Evolutionary conservation across 306 rosid genomes (phyloP).

Genomic region (Vicia faba): DNA sequence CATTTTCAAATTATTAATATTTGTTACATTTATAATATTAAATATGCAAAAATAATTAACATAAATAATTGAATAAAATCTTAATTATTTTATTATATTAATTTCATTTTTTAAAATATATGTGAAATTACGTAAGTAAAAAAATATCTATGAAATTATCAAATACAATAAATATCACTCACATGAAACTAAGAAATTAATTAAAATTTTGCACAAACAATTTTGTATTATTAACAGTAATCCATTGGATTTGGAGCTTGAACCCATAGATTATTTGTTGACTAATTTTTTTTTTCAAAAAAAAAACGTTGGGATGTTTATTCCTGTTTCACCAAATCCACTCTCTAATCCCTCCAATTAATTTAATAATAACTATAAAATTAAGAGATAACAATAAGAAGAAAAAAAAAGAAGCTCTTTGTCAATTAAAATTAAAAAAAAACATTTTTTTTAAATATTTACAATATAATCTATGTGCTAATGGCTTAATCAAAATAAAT

Average conservation of each 20-base stretch:
- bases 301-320: constrained; percentile 3
- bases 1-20: no score
- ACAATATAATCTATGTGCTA: not conserved
- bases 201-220: not conserved
- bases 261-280: constrained; percentile 32
- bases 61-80: no score
- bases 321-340: constrained; percentile 32
- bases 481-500: constrained; percentile 28
- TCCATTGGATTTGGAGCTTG: constrained; percentile 35
- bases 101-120: no score
- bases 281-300: not conserved
- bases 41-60: no score
- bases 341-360: constrained; percentile 5
- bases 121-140: no score
- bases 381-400: not conserved
- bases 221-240: not conserved
- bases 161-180: no score
- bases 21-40: no score
- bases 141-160: no score
- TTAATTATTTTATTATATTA: no score
- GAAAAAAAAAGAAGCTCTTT: not conserved
- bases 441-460: not conserved
- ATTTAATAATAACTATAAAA: not conserved
- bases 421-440: not conserved
- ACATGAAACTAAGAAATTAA: no score